Evolutionary conservation across 2,329 filamentous ascomycete genomes (phyloP), one percentile per base, ranked within the genome.

Genomic region (Exophiala aquamarina): DNA sequence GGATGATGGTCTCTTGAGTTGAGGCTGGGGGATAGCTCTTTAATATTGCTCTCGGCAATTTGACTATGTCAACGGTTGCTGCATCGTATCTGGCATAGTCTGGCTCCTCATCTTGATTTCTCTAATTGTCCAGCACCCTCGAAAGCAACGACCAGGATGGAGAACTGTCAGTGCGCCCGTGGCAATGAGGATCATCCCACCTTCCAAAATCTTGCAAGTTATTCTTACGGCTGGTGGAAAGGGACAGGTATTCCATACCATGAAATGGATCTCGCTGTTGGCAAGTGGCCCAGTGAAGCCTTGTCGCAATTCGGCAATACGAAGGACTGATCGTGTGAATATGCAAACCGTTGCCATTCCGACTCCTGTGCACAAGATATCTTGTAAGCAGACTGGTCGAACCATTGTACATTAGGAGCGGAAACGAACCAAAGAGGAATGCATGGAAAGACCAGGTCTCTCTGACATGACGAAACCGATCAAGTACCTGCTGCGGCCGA

Each of bases 161-260:
- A 70, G 66, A 11, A 68, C 49, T 1, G 71, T 75, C 33, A 76
- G 62, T 3, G 52, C 59, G 2, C 65, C 39, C 17, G 66, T 63
- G 13, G 73, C 67, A 6, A 75, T 52, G 7, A 68, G 65, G 45
- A 79, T 73, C 73, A 78, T 77, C 3, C 68, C 66, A 15, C 75
- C 74, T 54, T 79, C 76, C 2, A 79, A 60, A n/a, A 73, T 59
- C 60, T 26, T 26, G 6, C 23, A 26, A 26, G 23, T 26, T 11
- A 26, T 6, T 26, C 23, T 6, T 26, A n/a, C n/a, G n/a, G n/a
- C n/a, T n/a, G n/a, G n/a, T n/a, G n/a, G n/a, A n/a, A n/a, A n/a
- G n/a, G n/a, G n/a, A n/a, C n/a, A n/a, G n/a, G 23, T 11, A 26
- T 26, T 26, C 11, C 23, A 26, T 26, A 26, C 23, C 23, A 78